Conservation (phyloP, 1,284 basidiomycete species). For the Porodaedalea pini region DNA sequence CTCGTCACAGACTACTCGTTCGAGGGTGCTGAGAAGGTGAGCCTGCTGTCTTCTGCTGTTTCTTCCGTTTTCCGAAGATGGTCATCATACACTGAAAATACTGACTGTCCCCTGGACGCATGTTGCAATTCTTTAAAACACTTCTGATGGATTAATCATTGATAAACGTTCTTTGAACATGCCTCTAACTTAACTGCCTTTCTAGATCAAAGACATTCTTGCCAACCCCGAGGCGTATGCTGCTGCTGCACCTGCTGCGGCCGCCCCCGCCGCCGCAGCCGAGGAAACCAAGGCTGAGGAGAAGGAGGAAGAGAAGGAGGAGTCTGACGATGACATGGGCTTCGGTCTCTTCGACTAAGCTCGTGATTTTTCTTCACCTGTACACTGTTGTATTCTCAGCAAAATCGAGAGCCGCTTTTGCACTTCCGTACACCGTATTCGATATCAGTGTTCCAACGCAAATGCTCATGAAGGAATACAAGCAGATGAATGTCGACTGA, state of each 20-base stretch:
- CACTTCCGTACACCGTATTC: too few species aligned
- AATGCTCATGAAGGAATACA: too few species aligned
- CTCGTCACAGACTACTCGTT: conserved; percentile 94
- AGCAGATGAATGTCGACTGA: too few species aligned
- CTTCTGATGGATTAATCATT: conserved; percentile 30
- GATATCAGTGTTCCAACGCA: too few species aligned
- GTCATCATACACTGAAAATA: conserved; percentile 74
- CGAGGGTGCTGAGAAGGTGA: conserved; percentile 89
- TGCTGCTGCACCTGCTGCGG: conserved; percentile 48
- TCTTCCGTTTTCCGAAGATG: conserved; percentile 25
- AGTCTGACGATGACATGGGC: conserved; percentile 80
- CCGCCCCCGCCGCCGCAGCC: conserved; percentile 45
- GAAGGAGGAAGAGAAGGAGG: conserved; percentile 78
- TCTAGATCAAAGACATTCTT: conserved; percentile 90
- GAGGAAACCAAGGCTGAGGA: conserved; percentile 50
- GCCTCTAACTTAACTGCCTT: conserved; percentile 17
- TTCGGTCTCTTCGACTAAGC: conserved; percentile 87
- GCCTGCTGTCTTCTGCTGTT: conserved; percentile 26
- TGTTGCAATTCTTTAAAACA: conserved; percentile 36
- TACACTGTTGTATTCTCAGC: background rate
- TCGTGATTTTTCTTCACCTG: conserved; percentile 15
- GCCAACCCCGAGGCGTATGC: conserved; percentile 94
- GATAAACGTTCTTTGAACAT: conserved; percentile 23
- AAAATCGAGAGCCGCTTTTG: background rate
- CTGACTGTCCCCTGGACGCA: conserved; percentile 55